Evolutionary conservation across 352 stramenopile genomes (phyloP), one percentile per base, ranked within the genome.

Genomic region (Phytophthora lateralis): DNA sequence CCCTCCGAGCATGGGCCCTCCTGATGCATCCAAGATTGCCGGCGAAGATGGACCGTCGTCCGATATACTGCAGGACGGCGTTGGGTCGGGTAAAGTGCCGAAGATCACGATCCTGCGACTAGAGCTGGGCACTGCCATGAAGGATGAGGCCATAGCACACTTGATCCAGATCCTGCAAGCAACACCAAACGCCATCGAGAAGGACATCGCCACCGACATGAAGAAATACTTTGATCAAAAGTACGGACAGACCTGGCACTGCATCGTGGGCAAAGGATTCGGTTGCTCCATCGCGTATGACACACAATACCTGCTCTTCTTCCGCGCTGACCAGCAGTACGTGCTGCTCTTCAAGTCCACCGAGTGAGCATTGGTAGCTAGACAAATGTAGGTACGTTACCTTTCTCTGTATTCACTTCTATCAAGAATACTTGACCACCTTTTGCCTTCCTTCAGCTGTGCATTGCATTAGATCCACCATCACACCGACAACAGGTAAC

Each of bases 181-280:
- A 38, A 80, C 66, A 18, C 58, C 69, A 42, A 66, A 69, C 20
- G 70, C 69, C n/a, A 92, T 92, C 29, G 77, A 92, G 57, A 92
- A 98, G 78, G 97, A 99, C 73, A 97, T 99, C 62, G 96, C 97
- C 29, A 98, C 97, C 24, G 98, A 98, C 67, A 98, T 99, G 75
- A 99, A 99, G 74, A 99, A 99, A 75, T 97, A 98, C 77, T 99
- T 99, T 70, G 97, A 99, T 76, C 98, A 98, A 71, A 98, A 97
- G 63, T 93, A 97, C 72, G 87, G 83, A 34, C 90, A 88, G 20
- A 98, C 92, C 32, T 98, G 93, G 93, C 95, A 98, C 71, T 97
- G 95, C 62, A 98, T 98, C 76, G 87, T 95, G 6, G 88, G 90
- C 47, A 91, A 91, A 66, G 84, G 83, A 51, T 97, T 96, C 53